A percentile compares a stretch with the other conserved stretches of the same genome.
Evolutionary conservation across 345 rosid genomes (phyloP).

Genomic region (Erodium maritimum): DNA sequence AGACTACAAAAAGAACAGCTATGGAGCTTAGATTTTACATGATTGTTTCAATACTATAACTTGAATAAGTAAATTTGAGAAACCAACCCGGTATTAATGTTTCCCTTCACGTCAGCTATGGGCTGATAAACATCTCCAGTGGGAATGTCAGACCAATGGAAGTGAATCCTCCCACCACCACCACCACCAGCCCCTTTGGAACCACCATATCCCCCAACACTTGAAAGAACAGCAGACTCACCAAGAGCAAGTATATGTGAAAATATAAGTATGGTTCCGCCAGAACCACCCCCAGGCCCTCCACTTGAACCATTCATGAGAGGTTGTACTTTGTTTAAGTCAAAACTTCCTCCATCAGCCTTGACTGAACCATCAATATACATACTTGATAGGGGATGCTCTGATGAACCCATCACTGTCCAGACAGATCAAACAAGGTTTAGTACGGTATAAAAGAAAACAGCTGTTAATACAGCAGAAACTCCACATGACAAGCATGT

Average conservation of each 20-base stretch:
- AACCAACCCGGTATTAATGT: constrained; percentile 53
- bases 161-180: constrained; percentile 98
- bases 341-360: constrained; percentile 79
- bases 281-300: constrained; percentile 95
- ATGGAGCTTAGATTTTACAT: too few species aligned
- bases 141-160: constrained; percentile 96
- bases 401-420: constrained; percentile 89
- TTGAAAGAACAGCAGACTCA: constrained; percentile 65
- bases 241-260: constrained; percentile 47
- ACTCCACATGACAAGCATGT: too few species aligned
- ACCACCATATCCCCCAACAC: constrained; percentile 79
- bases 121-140: constrained; percentile 99
- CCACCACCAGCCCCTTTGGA: constrained; percentile 84
- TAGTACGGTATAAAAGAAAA: too few species aligned
- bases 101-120: constrained; percentile 76
- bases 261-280: constrained; percentile 83
- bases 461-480: too few species aligned
- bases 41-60: not conserved
- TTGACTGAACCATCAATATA: constrained; percentile 60
- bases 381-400: constrained; percentile 85
- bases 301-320: constrained; percentile 18
- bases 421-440: constrained; percentile 3
- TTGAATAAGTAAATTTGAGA: constrained; percentile 2
- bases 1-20: too few species aligned
- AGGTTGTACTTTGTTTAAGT: constrained; percentile 17